phyloP scores from a whole-genome alignment of 1,139 yeast genomes.

The Debaryomyces fabryi region DNA sequence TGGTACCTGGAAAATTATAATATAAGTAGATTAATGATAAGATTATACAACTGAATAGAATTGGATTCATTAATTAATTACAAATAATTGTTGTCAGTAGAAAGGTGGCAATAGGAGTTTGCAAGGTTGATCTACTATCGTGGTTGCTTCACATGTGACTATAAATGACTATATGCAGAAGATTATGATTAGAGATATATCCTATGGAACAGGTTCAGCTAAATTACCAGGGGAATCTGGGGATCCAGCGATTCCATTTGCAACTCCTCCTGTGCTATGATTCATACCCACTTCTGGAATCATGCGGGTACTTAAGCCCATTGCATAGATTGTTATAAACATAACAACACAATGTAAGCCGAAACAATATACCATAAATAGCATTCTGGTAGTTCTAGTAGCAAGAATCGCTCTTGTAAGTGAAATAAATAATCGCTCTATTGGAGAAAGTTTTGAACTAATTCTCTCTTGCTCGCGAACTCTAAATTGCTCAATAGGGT shows the following conservation, averaged over 20 bases:
- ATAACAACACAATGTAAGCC: constrained; percentile 77
- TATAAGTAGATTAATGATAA: constrained; percentile 3
- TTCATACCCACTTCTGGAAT: constrained; percentile 53
- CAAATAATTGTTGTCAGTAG: neutral
- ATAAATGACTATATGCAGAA: constrained; percentile 1
- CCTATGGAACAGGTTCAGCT: constrained; percentile 3
- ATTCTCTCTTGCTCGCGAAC: constrained; percentile 78
- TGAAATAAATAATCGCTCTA: constrained; percentile 77
- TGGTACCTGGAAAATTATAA: neutral
- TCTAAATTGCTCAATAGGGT: constrained; percentile 84
- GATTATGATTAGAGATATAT: neutral
- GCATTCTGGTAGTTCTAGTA: constrained; percentile 69
- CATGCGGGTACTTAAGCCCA: constrained; percentile 49
- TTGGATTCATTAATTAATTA: constrained; percentile 5
- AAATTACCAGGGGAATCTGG: constrained; percentile 11
- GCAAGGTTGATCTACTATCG: neutral
- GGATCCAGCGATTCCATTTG: constrained; percentile 21
- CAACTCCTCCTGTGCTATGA: constrained; percentile 50
- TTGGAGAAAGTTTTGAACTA: constrained; percentile 68
- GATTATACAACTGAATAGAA: constrained; percentile 4
- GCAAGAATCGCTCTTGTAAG: constrained; percentile 75
- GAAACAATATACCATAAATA: constrained; percentile 73
- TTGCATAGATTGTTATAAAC: constrained; percentile 61
- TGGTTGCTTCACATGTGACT: constrained; percentile 10
- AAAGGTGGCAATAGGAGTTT: constrained; percentile 1